Evolutionary conservation across 2,329 filamentous ascomycete genomes (phyloP).

Genomic region (Thelonectria discophora): DNA sequence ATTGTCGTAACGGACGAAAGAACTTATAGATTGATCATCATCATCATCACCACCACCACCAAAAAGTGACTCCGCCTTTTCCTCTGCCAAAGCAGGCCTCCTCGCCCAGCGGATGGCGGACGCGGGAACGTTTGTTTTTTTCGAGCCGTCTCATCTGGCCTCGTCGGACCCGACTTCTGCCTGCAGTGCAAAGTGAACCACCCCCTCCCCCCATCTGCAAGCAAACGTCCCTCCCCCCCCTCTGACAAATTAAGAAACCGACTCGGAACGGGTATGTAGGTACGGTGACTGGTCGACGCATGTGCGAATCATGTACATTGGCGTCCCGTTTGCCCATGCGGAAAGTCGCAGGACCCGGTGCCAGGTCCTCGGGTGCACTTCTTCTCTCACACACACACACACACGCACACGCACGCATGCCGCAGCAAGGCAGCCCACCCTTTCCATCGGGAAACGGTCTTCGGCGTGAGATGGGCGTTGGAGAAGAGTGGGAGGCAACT

Average conservation of each 20-base stretch:
- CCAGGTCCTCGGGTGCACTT: conserved; percentile 20
- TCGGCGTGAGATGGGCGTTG: conserved; percentile 22
- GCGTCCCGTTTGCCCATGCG: conserved; percentile 1
- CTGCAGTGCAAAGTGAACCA: neutral
- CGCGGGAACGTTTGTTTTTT: too few relatives aligned
- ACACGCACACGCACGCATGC: conserved; percentile 8
- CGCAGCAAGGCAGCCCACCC: too few relatives aligned
- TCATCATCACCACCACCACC: neutral
- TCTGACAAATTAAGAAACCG: neutral
- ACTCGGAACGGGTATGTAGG: neutral
- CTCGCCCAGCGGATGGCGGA: conserved; percentile 15
- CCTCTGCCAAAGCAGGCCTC: conserved; percentile 10
- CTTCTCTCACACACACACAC: conserved; percentile 8
- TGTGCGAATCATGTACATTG: neutral
- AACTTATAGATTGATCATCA: neutral
- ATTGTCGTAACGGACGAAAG: too few relatives aligned
- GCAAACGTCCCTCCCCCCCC: conserved; percentile 1
- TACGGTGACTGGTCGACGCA: neutral
- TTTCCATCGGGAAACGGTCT: conserved; percentile 20
- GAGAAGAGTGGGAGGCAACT: too few relatives aligned
- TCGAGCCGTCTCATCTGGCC: too few relatives aligned
- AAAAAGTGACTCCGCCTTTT: conserved; percentile 22
- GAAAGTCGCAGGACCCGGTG: conserved; percentile 22
- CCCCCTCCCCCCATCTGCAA: neutral
- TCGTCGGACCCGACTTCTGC: too few relatives aligned